Evolutionary conservation across 768 basidiomycete species (phyloP), one percentile per base, ranked within the genome.

Genomic region (Suillus weaverae): DNA sequence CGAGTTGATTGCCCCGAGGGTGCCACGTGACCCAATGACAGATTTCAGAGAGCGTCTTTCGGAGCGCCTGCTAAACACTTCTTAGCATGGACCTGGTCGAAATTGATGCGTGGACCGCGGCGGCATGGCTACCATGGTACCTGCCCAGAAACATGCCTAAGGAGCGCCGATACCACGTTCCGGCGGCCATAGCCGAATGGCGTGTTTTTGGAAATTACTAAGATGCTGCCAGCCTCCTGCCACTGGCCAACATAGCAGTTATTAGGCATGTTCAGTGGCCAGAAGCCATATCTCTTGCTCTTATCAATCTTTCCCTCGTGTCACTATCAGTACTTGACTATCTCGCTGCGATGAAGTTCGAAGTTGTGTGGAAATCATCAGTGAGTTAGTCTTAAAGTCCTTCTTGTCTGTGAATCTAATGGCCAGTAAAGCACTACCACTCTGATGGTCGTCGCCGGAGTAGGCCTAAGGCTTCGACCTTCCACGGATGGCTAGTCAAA

Each of bases 401-500:
- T 62, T 14, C 6, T 51, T 54, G 53, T 54, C 33, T 43, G 11
- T 33, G 20, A 54, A 41, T 8, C 35, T 53, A 54, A 64, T 66
- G 33, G 65, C 32, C 51, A 54, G 44, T 32, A 50, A 61, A 76
- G 75, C 72, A 66, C 39, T 78, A 78, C 67, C 76, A 76, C 64
- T 76, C 75, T 35, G 44, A 78, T 54, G 81, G 81, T 38, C 70
- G 78, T 60, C 77, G 79, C 46, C 80, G 77, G 53, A 86, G 83
- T 56, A 81, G 80, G 38, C 83, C 84, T 48, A 87, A 84, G 62
- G 71, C 80, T n/a, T 83, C 81, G 7, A 82, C 83, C 13, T 81
- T 90, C 74, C 90, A 92, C 68, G 90, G 90, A 38, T 92, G 90
- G 89, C 79, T 91, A 65, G 85, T 87, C n/a, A 92, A 91, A 76